Evolutionary conservation across 164 flowering plant genomes (phyloP).

Genomic region (Berberis vulgaris): DNA sequence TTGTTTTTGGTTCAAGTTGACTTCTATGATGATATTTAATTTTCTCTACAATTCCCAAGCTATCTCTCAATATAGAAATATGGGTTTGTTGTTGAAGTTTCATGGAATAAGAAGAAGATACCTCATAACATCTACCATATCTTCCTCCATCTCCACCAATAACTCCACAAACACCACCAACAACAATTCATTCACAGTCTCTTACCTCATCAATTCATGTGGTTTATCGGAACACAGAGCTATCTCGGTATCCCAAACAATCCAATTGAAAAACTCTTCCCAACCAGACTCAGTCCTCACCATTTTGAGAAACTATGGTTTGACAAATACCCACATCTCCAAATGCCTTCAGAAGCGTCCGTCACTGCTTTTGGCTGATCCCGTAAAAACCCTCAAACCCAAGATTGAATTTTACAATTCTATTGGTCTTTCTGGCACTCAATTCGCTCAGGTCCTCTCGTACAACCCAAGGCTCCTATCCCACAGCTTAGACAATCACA

Average conservation of each 20-base stretch:
- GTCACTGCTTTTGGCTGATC: constrained; percentile 6
- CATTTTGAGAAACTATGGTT: constrained; percentile 7
- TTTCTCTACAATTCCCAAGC: too few species aligned
- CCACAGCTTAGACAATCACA: background rate
- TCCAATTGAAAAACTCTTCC: background rate
- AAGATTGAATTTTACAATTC: constrained; percentile 23
- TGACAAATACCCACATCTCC: constrained; percentile 10
- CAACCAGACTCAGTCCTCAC: constrained; percentile 4
- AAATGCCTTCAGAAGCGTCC: constrained; percentile 10
- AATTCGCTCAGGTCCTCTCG: background rate
- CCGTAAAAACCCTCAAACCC: constrained; percentile 20
- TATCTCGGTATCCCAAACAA: background rate
- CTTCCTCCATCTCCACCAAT: too few species aligned
- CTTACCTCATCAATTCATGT: constrained; percentile 5
- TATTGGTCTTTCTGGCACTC: constrained; percentile 15
- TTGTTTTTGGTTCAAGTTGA: too few species aligned
- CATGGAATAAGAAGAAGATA: too few species aligned
- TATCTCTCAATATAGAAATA: too few species aligned
- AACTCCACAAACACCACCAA: background rate
- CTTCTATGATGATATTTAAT: too few species aligned
- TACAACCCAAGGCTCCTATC: background rate
- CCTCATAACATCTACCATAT: too few species aligned
- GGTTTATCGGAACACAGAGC: constrained; percentile 1
- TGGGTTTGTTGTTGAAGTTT: too few species aligned
- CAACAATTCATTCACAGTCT: background rate